Percentiles rank a stretch among this genome's conserved stretches.
Conservation (phyloP, 2,329 filamentous ascomycete species). For the Cercospora zeae-maydis region DNA sequence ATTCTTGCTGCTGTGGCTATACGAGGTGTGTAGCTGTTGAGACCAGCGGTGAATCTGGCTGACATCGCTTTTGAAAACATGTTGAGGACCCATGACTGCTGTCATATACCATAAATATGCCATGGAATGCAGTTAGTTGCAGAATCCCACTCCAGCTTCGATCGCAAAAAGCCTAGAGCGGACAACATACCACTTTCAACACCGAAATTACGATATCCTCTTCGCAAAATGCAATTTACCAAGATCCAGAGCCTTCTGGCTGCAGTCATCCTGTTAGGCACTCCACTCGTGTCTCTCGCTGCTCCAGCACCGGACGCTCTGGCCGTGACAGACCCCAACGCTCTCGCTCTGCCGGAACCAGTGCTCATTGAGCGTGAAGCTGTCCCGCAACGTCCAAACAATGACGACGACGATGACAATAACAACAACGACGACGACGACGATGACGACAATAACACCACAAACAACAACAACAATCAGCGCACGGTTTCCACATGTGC, state of each 20-base stretch:
- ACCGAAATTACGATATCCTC: background rate
- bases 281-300: background rate
- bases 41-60: background rate
- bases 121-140: background rate
- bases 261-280: background rate
- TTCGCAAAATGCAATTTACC: background rate
- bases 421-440: background rate
- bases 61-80: background rate
- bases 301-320: background rate
- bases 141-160: background rate
- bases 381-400: background rate
- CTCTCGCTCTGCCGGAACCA: background rate
- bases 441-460: background rate
- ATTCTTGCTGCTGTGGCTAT: background rate
- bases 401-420: background rate
- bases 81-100: background rate
- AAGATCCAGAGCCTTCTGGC: background rate
- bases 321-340: background rate
- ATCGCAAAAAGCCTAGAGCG: background rate
- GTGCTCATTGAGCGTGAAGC: background rate
- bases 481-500: background rate
- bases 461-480: background rate
- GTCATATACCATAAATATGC: background rate
- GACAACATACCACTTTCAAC: too few species aligned
- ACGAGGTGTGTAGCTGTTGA: background rate